Percentiles rank a stretch among this genome's conserved stretches.
Conservation (phyloP, 441 rosid species). For the Flueggea neowawraea region DNA sequence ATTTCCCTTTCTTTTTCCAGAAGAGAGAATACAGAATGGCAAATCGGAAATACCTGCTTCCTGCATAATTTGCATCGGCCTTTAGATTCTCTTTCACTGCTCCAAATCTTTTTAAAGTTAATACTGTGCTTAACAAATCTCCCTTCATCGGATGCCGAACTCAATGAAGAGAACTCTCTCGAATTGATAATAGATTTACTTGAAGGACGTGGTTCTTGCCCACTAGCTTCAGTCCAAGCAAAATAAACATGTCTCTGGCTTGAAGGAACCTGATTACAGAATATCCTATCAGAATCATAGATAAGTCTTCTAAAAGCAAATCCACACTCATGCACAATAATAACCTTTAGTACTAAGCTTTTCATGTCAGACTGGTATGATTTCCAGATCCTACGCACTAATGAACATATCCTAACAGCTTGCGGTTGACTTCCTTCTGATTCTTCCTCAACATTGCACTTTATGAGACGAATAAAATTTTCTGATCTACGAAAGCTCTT, state of each 20-base stretch:
- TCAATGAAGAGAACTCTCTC: conserved; percentile 51
- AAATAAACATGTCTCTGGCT: conserved; percentile 88
- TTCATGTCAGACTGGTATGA: conserved; percentile 59
- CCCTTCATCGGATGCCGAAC: conserved; percentile 45
- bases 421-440: conserved; percentile 62
- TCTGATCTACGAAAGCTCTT: conserved; percentile 87
- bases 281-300: conserved; percentile 14
- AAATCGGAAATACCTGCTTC: conserved; percentile 60
- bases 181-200: conserved; percentile 57
- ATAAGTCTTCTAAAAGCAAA: conserved; percentile 3
- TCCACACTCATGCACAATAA: conserved; percentile 2
- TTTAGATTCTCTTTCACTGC: conserved; percentile 76
- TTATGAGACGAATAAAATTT: conserved; percentile 81
- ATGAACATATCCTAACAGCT: conserved; percentile 86
- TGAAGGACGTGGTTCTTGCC: conserved; percentile 32
- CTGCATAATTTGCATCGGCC: conserved; percentile 81
- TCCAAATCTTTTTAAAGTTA: conserved; percentile 88
- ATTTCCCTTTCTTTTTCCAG: not conserved
- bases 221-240: conserved; percentile 68
- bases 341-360: conserved; percentile 67
- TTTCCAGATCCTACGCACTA: conserved; percentile 88
- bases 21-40: not conserved
- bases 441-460: conserved; percentile 64
- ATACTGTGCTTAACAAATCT: conserved; percentile 75
- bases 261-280: conserved; percentile 73